phyloP scores from a whole-genome alignment of 2,329 filamentous ascomycete genomes.

The Aureobasidium sp. region DNA sequence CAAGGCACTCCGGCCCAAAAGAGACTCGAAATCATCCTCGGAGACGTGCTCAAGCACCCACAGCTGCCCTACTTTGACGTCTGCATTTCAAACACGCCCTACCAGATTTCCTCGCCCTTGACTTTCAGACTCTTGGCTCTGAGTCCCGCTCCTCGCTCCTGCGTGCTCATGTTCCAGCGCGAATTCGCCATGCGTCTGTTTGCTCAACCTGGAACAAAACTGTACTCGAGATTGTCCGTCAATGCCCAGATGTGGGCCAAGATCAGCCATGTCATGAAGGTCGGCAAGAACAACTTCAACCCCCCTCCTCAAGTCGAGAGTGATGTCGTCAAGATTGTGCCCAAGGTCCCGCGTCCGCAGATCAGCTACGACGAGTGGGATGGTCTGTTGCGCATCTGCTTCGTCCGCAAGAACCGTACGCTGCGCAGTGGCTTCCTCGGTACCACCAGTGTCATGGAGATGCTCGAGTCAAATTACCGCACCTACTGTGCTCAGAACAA shows the following conservation, averaged over 20 bases:
- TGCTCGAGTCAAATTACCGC: conserved; percentile 83
- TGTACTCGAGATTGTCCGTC: conserved; percentile 85
- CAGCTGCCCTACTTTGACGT: conserved; percentile 73
- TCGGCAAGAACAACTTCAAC: conserved; percentile 93
- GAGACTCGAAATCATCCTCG: conserved; percentile 78
- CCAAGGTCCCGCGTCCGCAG: conserved; percentile 75
- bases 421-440: conserved; percentile 74
- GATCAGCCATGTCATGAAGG: conserved; percentile 74
- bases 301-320: conserved; percentile 90
- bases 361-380: conserved; percentile 96
- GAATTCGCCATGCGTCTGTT: conserved; percentile 90
- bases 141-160: conserved; percentile 71
- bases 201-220: conserved; percentile 76
- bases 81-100: conserved; percentile 72
- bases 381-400: conserved; percentile 73
- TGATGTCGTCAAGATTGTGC: conserved; percentile 82
- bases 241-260: conserved; percentile 91
- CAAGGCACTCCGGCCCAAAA: conserved; percentile 81
- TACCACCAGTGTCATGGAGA: conserved; percentile 69
- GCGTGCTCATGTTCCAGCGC: conserved; percentile 92
- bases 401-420: conserved; percentile 86
- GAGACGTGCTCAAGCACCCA: conserved; percentile 83
- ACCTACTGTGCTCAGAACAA: conserved; percentile 86
- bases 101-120: conserved; percentile 80
- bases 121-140: conserved; percentile 85